Percentiles rank a stretch among this genome's conserved stretches.
Conservation (phyloP, 495 filamentous ascomycete genomes). For the Baudoinia panamericana region DNA sequence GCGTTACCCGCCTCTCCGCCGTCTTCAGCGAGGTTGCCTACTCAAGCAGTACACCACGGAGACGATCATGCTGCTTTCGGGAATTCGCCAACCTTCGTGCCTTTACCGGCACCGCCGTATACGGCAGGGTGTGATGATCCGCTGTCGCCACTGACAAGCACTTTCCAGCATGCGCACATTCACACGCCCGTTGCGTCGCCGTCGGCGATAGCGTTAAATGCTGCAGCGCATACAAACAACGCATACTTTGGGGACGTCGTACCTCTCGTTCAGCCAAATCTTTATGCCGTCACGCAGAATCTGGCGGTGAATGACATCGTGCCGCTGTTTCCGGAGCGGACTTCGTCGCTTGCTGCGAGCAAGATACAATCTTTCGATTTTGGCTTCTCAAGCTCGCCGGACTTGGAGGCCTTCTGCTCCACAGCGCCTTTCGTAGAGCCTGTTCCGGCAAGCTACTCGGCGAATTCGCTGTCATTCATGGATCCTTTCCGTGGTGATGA, state of each 20-base stretch:
- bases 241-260: slow-evolving; percentile 3
- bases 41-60: too few relatives aligned
- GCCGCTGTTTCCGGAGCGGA: slow-evolving; percentile 13
- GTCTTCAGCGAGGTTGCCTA: slow-evolving; percentile 17
- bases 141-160: slow-evolving; percentile 19
- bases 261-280: slow-evolving; percentile 2
- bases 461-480: not conserved
- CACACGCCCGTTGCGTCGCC: slow-evolving; percentile 18
- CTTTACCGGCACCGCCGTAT: too few relatives aligned
- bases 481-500: slow-evolving; percentile 6
- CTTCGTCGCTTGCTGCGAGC: not conserved
- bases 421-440: slow-evolving; percentile 6
- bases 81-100: slow-evolving; percentile 4
- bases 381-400: slow-evolving; percentile 9
- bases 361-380: slow-evolving; percentile 16
- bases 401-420: slow-evolving; percentile 1
- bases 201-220: slow-evolving; percentile 2
- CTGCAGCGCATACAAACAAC: slow-evolving; percentile 7
- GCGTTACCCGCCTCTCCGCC: slow-evolving; percentile 22
- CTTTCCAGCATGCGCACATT: slow-evolving; percentile 18
- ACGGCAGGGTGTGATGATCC: slow-evolving; percentile 20
- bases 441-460: not conserved
- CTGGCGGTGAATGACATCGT: slow-evolving; percentile 15
- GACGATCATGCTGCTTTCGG: slow-evolving; percentile 19
- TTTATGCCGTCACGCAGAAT: not conserved